phyloP scores from a whole-genome alignment of 140 eudicot species.

The Ambrosia hybrid region DNA sequence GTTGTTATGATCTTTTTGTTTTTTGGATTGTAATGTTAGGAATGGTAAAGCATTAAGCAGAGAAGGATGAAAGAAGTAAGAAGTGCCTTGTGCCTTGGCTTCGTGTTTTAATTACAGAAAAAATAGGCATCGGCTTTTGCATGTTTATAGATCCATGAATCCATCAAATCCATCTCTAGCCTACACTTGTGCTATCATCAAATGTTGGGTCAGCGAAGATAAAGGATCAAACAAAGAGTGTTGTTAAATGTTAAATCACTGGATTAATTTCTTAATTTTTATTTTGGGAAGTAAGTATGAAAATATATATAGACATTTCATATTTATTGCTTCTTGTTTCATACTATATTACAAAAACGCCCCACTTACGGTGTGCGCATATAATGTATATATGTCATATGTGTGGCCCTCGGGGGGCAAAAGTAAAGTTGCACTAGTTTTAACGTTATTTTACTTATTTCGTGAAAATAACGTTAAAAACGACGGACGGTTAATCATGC shows the following conservation, averaged over 20 bases:
- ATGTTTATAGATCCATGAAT: constrained; percentile 26
- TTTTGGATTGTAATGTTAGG: not conserved
- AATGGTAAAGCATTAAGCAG: constrained; percentile 3
- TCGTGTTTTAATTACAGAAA: constrained; percentile 18
- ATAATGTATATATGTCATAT: no score
- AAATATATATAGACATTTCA: not conserved
- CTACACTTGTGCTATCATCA: not conserved
- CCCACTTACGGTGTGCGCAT: no score
- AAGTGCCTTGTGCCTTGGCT: constrained; percentile 13
- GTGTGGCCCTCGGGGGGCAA: no score
- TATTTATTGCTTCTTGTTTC: not conserved
- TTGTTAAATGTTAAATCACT: not conserved
- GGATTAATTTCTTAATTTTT: not conserved
- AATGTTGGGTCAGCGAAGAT: constrained; percentile 31
- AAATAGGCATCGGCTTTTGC: constrained; percentile 34
- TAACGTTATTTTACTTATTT: no score
- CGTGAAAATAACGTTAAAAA: no score
- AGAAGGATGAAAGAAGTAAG: no score
- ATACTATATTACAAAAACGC: no score
- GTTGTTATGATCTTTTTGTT: not conserved
- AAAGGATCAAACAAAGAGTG: not conserved
- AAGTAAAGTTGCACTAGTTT: no score
- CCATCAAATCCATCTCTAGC: no score
- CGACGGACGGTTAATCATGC: no score
- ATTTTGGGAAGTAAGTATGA: not conserved